Conservation (phyloP, 371 early-diverging fungal genomes). For the Actinomucor elegans region DNA sequence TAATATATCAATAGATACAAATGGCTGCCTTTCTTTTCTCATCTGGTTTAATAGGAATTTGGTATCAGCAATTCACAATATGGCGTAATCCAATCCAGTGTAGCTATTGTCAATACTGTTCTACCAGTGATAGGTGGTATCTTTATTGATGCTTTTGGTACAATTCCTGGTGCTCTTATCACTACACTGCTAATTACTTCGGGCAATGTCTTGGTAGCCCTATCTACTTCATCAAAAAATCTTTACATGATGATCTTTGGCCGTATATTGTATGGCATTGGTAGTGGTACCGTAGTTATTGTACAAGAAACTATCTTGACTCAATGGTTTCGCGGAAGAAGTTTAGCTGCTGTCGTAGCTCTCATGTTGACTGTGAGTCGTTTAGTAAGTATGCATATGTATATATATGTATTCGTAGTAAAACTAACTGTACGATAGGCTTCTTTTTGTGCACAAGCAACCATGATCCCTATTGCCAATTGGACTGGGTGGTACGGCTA, state of each 20-base stretch:
- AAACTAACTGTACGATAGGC: slow-evolving; percentile 27
- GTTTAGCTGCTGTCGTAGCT: slow-evolving; percentile 63
- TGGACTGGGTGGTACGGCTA: slow-evolving; percentile 70
- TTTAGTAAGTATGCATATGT: slow-evolving; percentile 32
- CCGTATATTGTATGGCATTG: slow-evolving; percentile 71
- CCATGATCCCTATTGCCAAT: slow-evolving; percentile 63
- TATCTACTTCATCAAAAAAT: slow-evolving; percentile 54
- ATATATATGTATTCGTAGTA: too few relatives aligned
- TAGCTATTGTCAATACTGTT: slow-evolving; percentile 71
- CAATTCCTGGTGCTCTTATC: slow-evolving; percentile 62
- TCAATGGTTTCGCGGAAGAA: slow-evolving; percentile 72
- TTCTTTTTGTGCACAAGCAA: slow-evolving; percentile 68
- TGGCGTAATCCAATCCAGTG: slow-evolving; percentile 70
- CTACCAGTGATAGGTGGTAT: slow-evolving; percentile 72
- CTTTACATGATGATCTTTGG: slow-evolving; percentile 64
- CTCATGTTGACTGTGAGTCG: slow-evolving; percentile 69
- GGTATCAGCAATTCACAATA: slow-evolving; percentile 70
- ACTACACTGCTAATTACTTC: slow-evolving; percentile 61
- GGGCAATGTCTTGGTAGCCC: slow-evolving; percentile 63
- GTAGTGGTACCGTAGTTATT: slow-evolving; percentile 69
- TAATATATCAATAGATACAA: slow-evolving; percentile 15
- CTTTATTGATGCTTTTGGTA: slow-evolving; percentile 73
- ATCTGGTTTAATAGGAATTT: slow-evolving; percentile 48
- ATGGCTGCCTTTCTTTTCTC: background rate
- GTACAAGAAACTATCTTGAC: slow-evolving; percentile 73